Percentiles rank a stretch among this genome's conserved stretches.
Evolutionary conservation across 2,329 filamentous ascomycete genomes (phyloP).

Genomic region (Beauveria sp.): DNA sequence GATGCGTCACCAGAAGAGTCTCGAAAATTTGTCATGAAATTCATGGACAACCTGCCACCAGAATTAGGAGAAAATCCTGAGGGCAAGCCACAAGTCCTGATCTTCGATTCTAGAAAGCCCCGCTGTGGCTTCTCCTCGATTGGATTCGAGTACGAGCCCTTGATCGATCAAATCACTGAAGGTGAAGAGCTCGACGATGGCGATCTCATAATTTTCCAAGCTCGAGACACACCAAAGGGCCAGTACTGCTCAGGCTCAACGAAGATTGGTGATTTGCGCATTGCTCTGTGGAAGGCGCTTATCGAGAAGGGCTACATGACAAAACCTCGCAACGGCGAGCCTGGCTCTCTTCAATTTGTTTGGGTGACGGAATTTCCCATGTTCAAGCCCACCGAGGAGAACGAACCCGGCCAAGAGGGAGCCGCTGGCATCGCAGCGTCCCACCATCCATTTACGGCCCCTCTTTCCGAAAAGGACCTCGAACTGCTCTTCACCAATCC

Average conservation of each 20-base stretch:
- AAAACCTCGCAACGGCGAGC: conserved; percentile 28
- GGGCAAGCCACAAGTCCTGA: conserved; percentile 72
- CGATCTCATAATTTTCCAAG: conserved; percentile 76
- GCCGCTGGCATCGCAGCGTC: conserved; percentile 74
- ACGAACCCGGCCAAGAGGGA: conserved; percentile 72
- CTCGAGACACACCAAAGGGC: conserved; percentile 59
- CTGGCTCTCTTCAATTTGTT: conserved; percentile 53
- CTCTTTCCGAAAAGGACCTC: conserved; percentile 63
- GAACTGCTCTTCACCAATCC: conserved; percentile 67
- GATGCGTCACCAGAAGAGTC: conserved; percentile 45
- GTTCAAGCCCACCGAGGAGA: conserved; percentile 64
- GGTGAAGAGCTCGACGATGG: conserved; percentile 47
- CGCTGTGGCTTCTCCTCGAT: conserved; percentile 70
- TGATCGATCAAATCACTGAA: conserved; percentile 26
- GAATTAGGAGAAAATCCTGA: conserved; percentile 60
- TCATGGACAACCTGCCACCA: conserved; percentile 59
- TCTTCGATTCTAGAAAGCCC: conserved; percentile 67
- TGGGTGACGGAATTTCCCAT: conserved; percentile 92
- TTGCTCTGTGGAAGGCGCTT: conserved; percentile 60
- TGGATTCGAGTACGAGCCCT: conserved; percentile 57
- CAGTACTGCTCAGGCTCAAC: conserved; percentile 52
- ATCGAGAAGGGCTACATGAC: conserved; percentile 53
- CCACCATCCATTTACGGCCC: conserved; percentile 94
- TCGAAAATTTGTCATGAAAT: conserved; percentile 54
- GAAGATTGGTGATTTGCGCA: conserved; percentile 63